Evolutionary conservation across 208 protist genomes (phyloP).

Genomic region (Sergeia podlipaevii): DNA sequence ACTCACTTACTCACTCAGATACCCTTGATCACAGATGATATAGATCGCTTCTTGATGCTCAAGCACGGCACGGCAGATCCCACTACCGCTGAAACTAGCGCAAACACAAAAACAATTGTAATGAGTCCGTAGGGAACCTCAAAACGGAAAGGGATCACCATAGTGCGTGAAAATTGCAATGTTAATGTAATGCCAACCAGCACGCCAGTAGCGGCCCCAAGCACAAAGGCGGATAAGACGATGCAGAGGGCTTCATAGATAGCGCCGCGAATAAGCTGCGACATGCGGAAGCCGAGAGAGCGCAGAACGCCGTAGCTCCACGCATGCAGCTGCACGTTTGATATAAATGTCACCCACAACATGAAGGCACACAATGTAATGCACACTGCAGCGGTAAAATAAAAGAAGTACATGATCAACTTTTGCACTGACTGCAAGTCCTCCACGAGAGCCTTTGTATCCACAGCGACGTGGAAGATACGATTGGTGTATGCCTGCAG

Average conservation of each 20-base stretch:
- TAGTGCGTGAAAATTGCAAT: constrained; percentile 84
- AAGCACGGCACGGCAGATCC: constrained; percentile 83
- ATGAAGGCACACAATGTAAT: constrained; percentile 94
- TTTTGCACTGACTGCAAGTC: constrained; percentile 43
- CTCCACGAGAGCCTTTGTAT: constrained; percentile 38
- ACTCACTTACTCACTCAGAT: constrained; percentile 11
- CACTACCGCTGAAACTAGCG: constrained; percentile 78
- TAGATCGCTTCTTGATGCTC: constrained; percentile 56
- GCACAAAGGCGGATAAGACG: constrained; percentile 88
- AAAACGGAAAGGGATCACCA: constrained; percentile 88
- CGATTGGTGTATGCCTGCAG: constrained; percentile 66
- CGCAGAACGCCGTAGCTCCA: constrained; percentile 95
- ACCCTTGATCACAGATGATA: constrained; percentile 72
- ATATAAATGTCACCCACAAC: constrained; percentile 94
- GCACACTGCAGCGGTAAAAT: constrained; percentile 88
- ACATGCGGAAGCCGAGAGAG: constrained; percentile 85
- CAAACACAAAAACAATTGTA: constrained; percentile 60
- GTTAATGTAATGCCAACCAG: constrained; percentile 79
- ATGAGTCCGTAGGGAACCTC: constrained; percentile 88
- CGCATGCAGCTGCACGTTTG: constrained; percentile 93
- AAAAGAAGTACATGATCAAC: constrained; percentile 93
- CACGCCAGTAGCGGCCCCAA: constrained; percentile 69
- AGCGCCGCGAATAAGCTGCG: constrained; percentile 82
- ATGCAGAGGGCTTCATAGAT: constrained; percentile 94
- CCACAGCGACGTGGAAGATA: constrained; percentile 30